These are phyloP conservation scores for Tricholoma saponaceum DNA, from an alignment of 768 basidiomycete species.

Conservation along the genomic window DNA sequence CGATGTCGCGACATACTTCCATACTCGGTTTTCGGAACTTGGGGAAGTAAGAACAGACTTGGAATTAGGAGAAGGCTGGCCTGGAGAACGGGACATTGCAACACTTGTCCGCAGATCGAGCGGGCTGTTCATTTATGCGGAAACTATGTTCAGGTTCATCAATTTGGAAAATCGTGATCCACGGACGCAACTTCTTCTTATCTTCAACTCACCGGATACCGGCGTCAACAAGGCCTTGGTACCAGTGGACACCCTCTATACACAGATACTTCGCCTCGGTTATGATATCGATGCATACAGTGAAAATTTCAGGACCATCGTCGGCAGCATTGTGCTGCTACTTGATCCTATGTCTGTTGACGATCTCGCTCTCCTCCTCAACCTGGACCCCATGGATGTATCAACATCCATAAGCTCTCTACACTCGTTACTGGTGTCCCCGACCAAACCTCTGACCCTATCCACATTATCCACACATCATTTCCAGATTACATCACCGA, in stretches of 20 bases:
- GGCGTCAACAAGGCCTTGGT: background rate
- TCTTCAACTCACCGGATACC: background rate
- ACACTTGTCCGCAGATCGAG: background rate
- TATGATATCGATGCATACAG: background rate
- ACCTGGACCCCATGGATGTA: background rate
- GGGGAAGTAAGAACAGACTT: background rate
- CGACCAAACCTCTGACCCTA: background rate
- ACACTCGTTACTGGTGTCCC: conserved; percentile 2
- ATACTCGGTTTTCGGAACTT: background rate
- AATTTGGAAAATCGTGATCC: background rate
- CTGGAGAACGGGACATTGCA: background rate
- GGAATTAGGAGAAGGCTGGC: background rate
- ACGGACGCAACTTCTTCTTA: background rate
- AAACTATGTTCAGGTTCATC: background rate
- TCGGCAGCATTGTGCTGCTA: background rate
- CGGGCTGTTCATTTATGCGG: background rate
- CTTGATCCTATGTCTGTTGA: background rate
- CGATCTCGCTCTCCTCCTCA: background rate
- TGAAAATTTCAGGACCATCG: background rate
- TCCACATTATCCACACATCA: conserved; percentile 2
- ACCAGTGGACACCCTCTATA: background rate
- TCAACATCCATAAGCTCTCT: background rate
- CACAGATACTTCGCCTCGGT: background rate
- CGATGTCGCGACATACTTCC: background rate
- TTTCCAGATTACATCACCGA: conserved; percentile 7